phyloP scores from a whole-genome alignment of 441 rosid species.

The Gossypium aridum region DNA sequence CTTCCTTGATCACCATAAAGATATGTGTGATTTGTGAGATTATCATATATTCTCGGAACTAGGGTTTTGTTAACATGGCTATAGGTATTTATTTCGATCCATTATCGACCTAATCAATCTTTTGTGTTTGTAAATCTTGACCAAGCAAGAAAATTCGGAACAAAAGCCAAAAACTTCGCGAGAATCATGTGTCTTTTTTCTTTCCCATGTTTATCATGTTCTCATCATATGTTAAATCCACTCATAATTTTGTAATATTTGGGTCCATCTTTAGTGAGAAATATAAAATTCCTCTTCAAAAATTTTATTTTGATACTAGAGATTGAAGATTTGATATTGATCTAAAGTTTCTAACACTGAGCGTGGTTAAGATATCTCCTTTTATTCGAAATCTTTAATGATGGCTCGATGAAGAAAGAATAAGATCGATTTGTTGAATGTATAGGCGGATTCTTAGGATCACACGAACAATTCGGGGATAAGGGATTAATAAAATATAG shows the following conservation, averaged over 20 bases:
- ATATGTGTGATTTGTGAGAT: not conserved
- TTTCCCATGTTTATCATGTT: no score
- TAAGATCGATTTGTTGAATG: not conserved
- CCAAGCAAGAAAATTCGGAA: slow-evolving; percentile 13
- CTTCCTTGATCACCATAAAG: slow-evolving; percentile 13
- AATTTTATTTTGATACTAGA: not conserved
- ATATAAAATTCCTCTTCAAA: slow-evolving; percentile 7
- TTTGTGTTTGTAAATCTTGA: slow-evolving; percentile 5
- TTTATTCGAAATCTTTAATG: not conserved
- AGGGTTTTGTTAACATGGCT: slow-evolving; percentile 14
- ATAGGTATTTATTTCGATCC: slow-evolving; percentile 18
- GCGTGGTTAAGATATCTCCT: no score
- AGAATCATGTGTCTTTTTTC: slow-evolving; percentile 23
- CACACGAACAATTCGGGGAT: not conserved
- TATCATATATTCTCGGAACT: slow-evolving; percentile 19
- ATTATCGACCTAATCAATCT: slow-evolving; percentile 23
- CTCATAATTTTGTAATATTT: slow-evolving; percentile 18
- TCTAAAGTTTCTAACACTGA: no score
- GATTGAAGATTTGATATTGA: no score
- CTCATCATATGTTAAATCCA: not conserved
- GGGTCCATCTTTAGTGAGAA: slow-evolving; percentile 11
- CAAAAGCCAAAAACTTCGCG: slow-evolving; percentile 47
- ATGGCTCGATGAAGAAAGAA: not conserved
- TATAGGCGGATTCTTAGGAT: not conserved
- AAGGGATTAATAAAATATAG: not conserved